Conservation (phyloP, 768 basidiomycete genomes). For the Omphalotus guepiniiformis region DNA sequence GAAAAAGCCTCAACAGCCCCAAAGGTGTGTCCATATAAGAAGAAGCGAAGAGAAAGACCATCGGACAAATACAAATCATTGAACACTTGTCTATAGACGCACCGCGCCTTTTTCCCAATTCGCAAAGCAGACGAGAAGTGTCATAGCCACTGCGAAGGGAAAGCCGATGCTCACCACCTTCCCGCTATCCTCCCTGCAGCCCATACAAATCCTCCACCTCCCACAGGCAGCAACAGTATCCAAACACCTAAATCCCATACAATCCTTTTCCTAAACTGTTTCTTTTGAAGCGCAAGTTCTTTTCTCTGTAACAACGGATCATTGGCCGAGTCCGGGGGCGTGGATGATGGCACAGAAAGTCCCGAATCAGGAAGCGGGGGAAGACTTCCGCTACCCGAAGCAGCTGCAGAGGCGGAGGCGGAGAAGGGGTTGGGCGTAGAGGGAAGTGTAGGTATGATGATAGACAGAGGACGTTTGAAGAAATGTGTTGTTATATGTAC, state of each 20-base stretch:
- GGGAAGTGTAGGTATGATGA: conserved; percentile 58
- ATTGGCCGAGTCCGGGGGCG: conserved; percentile 28
- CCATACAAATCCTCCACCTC: conserved; percentile 55
- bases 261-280: conserved; percentile 65
- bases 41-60: too few relatives aligned
- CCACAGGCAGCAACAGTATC: conserved; percentile 60
- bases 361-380: conserved; percentile 13
- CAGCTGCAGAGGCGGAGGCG: conserved; percentile 12
- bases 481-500: conserved; percentile 81
- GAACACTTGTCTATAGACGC: too few relatives aligned
- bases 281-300: conserved; percentile 76
- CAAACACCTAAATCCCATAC: conserved; percentile 85
- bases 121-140: too few relatives aligned
- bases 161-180: conserved; percentile 58
- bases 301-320: conserved; percentile 84
- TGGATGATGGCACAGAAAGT: conserved; percentile 16
- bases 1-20: too few relatives aligned
- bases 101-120: too few relatives aligned
- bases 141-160: too few relatives aligned
- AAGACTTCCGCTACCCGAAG: conserved; percentile 1
- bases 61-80: too few relatives aligned
- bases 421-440: conserved; percentile 27
- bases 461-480: conserved; percentile 78
- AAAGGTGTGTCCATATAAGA: too few relatives aligned
- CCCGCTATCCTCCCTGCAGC: conserved; percentile 45